Evolutionary conservation across 345 rosid genomes (phyloP), one percentile per base, ranked within the genome.

Genomic region (Zanthoxylum bungeanum): DNA sequence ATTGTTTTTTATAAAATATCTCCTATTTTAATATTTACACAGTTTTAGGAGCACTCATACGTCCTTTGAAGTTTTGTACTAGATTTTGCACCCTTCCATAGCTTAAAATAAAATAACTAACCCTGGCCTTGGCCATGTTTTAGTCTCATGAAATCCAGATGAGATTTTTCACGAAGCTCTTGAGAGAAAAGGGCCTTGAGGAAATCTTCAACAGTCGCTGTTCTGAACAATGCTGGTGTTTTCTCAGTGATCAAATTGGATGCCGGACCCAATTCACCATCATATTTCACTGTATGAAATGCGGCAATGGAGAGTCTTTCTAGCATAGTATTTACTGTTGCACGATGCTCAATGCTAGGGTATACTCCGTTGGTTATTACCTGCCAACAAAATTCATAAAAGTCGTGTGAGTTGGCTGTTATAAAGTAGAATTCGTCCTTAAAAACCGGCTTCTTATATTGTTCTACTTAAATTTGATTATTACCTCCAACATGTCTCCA

Each of bases 331-430:
- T 83, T 84, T 40, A 86, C 84, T 27, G 74, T 72, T 17, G 78
- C 89, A 9, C 87, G 70, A 70, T 83, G 87, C 76, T 83, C 89
- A 0, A 84, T 72, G 79, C 90, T 84, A 16, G 75, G 64, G 37
- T 81, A 86, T 7, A 39, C 64, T 60, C 93, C 83, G 40, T 84
- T 88, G 17, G 78, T 78, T 30, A 81, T 69, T 7, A 88, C 84
- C 90, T 83, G 74, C 40, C 44, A 36, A 34, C 33, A 6, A 4
- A 63, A 0, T 40, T 40, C 46, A 0, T 40, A 11, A 12, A 0
- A 4, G 11, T 11, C 46, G 17, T 19, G 52, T 47, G 22, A 47
- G 16, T 0, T 5, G 17, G 17, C 52, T 47, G 1, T 21, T 0
- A 16, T 47, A 47, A 47, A n/a, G n/a, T n/a, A n/a, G n/a, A n/a